Conservation (phyloP, 768 basidiomycete genomes). For the Podaxis rugospora region DNA sequence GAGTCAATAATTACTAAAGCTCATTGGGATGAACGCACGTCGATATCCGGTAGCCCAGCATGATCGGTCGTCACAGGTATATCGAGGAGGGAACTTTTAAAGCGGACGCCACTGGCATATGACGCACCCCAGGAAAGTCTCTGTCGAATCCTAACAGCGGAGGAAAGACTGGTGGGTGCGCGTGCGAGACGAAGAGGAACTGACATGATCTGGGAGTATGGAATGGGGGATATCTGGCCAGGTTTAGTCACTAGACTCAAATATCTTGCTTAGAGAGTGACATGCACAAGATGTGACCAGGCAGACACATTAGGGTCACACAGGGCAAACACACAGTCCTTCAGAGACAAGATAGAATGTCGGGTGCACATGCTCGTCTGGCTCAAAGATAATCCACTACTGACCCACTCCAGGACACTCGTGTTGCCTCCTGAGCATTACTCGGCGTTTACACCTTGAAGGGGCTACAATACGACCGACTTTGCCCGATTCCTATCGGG, state of each 20-base stretch:
- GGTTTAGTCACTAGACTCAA: not conserved
- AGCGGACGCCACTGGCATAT: not conserved
- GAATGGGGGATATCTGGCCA: not conserved
- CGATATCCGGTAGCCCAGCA: constrained; percentile 26
- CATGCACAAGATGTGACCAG: not conserved
- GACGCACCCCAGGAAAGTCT: constrained; percentile 9
- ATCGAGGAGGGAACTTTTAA: constrained; percentile 13
- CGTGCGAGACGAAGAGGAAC: constrained; percentile 18
- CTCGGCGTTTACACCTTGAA: not conserved
- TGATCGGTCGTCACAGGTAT: constrained; percentile 7
- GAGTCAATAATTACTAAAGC: not conserved
- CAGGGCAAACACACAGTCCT: not conserved
- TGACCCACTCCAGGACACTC: not conserved
- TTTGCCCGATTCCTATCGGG: not conserved
- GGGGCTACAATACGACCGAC: not conserved
- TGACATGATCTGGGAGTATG: constrained; percentile 16
- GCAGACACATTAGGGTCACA: constrained; percentile 8
- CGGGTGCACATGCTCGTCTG: not conserved
- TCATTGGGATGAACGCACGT: constrained; percentile 21
- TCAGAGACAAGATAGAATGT: not conserved
- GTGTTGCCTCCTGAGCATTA: not conserved
- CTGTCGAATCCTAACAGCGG: not conserved
- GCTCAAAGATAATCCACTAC: not conserved
- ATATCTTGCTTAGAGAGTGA: not conserved
- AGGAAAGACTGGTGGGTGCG: not conserved